These are phyloP conservation scores for Phlebopus sp. DNA, from an alignment of 1,284 basidiomycete species.

Conservation along the genomic window DNA sequence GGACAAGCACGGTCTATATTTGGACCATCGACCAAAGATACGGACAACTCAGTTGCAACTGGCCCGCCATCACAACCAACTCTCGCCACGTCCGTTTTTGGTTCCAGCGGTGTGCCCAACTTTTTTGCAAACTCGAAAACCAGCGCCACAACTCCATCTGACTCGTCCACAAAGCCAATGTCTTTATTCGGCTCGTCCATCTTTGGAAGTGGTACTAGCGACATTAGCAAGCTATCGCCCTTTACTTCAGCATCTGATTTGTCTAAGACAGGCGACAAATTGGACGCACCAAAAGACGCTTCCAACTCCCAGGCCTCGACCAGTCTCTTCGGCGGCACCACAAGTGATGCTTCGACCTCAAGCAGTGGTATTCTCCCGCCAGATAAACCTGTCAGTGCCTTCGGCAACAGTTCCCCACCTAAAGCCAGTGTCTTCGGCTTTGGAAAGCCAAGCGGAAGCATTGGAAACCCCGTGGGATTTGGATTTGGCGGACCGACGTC, in stretches of 20 bases:
- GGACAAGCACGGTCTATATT: constrained; percentile 3
- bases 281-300: constrained; percentile 13
- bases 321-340: constrained; percentile 20
- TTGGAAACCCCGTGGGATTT: constrained; percentile 60
- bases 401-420: constrained; percentile 30
- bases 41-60: constrained; percentile 5
- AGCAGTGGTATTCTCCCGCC: constrained; percentile 19
- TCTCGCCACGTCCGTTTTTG: constrained; percentile 14
- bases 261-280: constrained; percentile 5
- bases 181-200: constrained; percentile 26
- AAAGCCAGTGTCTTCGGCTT: constrained; percentile 26
- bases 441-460: constrained; percentile 40
- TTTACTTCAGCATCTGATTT: constrained; percentile 7
- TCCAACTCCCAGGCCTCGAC: not conserved
- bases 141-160: constrained; percentile 17
- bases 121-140: constrained; percentile 24
- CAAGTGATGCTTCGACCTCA: constrained; percentile 10
- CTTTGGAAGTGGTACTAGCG: constrained; percentile 22
- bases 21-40: constrained; percentile 9
- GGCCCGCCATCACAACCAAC: constrained; percentile 9
- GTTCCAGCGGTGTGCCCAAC: constrained; percentile 17
- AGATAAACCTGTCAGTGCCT: constrained; percentile 28
- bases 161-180: constrained; percentile 20
- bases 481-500: constrained; percentile 46
- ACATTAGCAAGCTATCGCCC: constrained; percentile 14